Base-by-base conservation (phyloP, 2,329 filamentous ascomycete genomes). In the Epichloe hybrida region DNA sequence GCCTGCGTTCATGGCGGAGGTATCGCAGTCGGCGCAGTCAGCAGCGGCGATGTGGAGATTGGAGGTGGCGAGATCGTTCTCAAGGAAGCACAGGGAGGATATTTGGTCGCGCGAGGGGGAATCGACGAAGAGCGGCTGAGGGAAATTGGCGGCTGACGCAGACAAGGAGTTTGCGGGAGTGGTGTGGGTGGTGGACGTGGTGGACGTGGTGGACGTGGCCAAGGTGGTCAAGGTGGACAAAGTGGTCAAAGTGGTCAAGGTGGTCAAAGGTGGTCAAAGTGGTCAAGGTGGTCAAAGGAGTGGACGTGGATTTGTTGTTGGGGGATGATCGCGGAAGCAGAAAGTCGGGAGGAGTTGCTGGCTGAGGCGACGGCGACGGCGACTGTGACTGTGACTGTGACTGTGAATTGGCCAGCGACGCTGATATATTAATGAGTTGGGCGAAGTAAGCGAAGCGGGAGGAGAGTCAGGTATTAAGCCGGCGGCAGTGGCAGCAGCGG, bases 1-100 rank as follows among this genome's bases (percentile, higher is more conserved):
- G 58, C 76, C 77, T 58, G 78, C 76, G 57, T 80, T 80, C 75
- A 82, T 81, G 50, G 74, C 65, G 69, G 69, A 51, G 64, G 59
- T 58, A 57, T 68, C 57, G 51, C 61, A 57, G 53, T 62, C 55
- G 47, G 47, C 31, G 39, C 36, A 5, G 11, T 49, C 31, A 20
- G 31, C 27, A 34, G 43, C 20, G 20, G 47, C 50, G 59, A 56
- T 51, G 61, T 56, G 54, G 57, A 50, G 36, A 55, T 23, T 4
- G 31, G 21, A 53, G 55, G 57, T 58, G 58, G 56, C 55, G 21
- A 58, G 58, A 49, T 60, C 58, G 50, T 51, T 50, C 53, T 55
- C 53, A 54, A 40, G 46, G 54, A 60, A 56, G 56, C 55, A 45
- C 51, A 59, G 55, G 52, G 58, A 53, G 34, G 54, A 57, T 47